Base-by-base conservation (phyloP, 345 rosid species). In the Orychophragmus violaceus region DNA sequence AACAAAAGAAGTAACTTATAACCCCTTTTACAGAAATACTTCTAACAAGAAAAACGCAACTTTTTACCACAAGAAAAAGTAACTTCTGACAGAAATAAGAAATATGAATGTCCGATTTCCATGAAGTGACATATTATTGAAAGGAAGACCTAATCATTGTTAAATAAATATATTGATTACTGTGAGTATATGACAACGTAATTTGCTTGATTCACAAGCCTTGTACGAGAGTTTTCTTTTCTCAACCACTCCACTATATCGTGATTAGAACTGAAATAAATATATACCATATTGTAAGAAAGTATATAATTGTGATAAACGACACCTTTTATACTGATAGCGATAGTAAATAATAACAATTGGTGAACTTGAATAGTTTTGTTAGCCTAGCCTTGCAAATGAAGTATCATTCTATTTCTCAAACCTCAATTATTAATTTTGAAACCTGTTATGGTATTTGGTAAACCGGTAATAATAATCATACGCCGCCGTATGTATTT, bases 181-280 rank as follows among this genome's bases (percentile, higher is more conserved):
- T 4, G 46, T 33, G 37, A 49, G n/a, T n/a, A 5, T 49, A 29
- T 49, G 36, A 37, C 28, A 59, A 58, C 44, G 45, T 58, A 64
- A 72, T 36, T 57, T 72, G 71, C 71, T 72, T 65, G 66, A 58
- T 14, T 72, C 11, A 59, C 61, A 72, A 72, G 36, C 36, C 36
- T 65, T 65, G 62, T 59, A 59, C 64, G 42, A 58, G 18, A 8
- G 8, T 58, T 49, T 64, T 5, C 44, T 13, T 39, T 12, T 64
- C 44, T 27, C 55, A 72, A 72, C 71, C 66, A 72, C 76, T 72
- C 76, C 71, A 65, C 76, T 72, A 65, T 8, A 64, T 64, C 42
- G 48, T 45, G 46, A 27, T 56, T 57, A 72, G 59, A 56, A 36
- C 60, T 35, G 35, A 36, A 72, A 57, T 48, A 64, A 28, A 57